Percentiles rank a stretch among this genome's conserved stretches.
Evolutionary conservation across 257 asterid species (phyloP).

Genomic region (Penstemon barbatus): DNA sequence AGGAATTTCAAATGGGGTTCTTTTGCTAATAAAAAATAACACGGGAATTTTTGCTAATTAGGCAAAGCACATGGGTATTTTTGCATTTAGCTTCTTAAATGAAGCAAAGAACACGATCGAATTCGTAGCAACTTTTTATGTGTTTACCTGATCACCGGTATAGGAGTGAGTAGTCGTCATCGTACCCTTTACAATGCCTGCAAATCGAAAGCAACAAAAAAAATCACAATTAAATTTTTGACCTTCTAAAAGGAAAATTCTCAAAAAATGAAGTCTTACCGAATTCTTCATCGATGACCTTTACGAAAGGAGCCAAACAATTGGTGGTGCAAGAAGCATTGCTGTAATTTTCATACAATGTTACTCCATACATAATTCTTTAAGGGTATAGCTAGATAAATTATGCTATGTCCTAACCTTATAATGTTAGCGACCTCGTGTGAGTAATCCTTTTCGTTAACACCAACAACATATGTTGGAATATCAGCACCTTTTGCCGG

Average conservation of each 20-base stretch:
- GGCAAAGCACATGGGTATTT: too few species aligned
- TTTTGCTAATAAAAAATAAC: too few species aligned
- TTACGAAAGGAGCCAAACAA: conserved; percentile 92
- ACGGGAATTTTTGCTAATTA: too few species aligned
- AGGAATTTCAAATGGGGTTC: too few species aligned
- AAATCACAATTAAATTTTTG: neutral
- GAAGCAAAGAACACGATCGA: too few species aligned
- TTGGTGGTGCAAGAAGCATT: conserved; percentile 98
- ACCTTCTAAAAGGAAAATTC: neutral
- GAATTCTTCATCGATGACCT: conserved; percentile 79
- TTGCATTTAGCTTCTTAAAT: too few species aligned
- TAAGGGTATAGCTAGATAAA: neutral
- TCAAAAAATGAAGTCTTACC: conserved; percentile 41
- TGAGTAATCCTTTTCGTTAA: conserved; percentile 71
- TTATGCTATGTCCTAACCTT: conserved; percentile 43
- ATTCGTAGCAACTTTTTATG: neutral
- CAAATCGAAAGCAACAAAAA: conserved; percentile 2
- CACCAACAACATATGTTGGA: conserved; percentile 92
- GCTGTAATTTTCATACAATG: conserved; percentile 43
- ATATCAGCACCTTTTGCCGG: conserved; percentile 97
- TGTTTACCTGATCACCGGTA: conserved; percentile 90
- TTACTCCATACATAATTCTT: neutral
- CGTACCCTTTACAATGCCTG: conserved; percentile 95
- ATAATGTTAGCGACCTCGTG: conserved; percentile 80
- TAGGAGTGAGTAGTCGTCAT: conserved; percentile 98